These are phyloP conservation scores for Puccinia coronata DNA, from an alignment of 1,284 basidiomycete genomes.

Conservation along the genomic window DNA sequence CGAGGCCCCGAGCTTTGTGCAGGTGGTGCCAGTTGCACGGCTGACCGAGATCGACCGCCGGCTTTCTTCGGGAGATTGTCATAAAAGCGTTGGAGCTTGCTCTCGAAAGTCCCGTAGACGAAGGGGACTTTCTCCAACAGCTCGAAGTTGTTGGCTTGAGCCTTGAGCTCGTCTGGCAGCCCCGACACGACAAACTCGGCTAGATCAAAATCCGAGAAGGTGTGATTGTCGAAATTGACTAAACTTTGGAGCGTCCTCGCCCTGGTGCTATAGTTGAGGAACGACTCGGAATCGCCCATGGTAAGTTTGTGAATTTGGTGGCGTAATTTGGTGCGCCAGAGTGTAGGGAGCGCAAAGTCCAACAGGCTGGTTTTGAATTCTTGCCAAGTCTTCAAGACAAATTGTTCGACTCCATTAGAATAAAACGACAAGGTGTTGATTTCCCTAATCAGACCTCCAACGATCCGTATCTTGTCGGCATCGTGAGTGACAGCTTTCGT, in stretches of 20 bases:
- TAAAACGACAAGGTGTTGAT: neutral
- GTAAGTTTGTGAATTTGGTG: too few species aligned
- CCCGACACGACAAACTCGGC: neutral
- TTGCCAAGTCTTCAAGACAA: neutral
- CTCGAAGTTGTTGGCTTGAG: neutral
- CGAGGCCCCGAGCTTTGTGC: neutral
- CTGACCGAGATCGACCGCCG: neutral
- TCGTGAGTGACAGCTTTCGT: constrained; percentile 9
- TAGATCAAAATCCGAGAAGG: neutral
- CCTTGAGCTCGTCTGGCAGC: neutral
- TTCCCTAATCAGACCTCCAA: neutral
- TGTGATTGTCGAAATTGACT: neutral
- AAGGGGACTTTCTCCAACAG: neutral
- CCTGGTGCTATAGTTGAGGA: neutral
- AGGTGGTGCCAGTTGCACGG: neutral
- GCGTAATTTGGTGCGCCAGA: too few species aligned
- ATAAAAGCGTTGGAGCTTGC: neutral
- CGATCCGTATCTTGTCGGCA: neutral
- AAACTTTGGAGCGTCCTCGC: neutral
- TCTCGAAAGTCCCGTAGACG: neutral
- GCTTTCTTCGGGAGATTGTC: neutral
- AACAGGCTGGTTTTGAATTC: neutral
- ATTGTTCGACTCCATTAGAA: too few species aligned
- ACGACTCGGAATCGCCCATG: neutral
- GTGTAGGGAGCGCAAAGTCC: too few species aligned